Base-by-base conservation (phyloP, 257 asterid species). In the Avicennia marina region DNA sequence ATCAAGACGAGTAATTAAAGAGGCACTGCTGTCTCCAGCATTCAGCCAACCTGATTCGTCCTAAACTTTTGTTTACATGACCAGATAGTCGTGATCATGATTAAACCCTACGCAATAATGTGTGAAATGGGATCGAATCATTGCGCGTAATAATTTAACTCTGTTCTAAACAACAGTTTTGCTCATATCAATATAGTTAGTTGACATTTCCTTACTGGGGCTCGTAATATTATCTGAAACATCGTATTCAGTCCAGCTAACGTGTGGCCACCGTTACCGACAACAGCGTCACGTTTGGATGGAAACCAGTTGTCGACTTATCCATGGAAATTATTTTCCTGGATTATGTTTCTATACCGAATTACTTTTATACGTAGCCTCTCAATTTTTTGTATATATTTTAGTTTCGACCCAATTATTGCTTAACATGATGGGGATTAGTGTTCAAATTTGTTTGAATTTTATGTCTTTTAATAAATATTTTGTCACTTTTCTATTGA, bases 41-140 rank as follows among this genome's bases (percentile, higher is more conserved):
- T 24, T 48, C 31, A 69, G 29, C 31, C 6, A 17, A 53, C 19
- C 12, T 18, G 27, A 7, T 21, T 58, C 25, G 60, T 42, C 43
- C 40, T 54, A 52, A 57, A 39, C 39, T n/a, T 21, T 38, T 27
- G 40, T 51, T 38, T 57, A 62, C 40, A 41, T 63, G 68, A 59
- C n/a, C 66, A 32, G 58, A 58, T 73, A 33, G 74, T 73, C 78
- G 40, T 40, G 44, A 64, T 65, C 69, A 62, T n/a, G n/a, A n/a
- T n/a, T n/a, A 59, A 41, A 13, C 32, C 62, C 19, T 29, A 19
- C 34, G 22, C 11, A 32, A 16, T 19, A 31, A n/a, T n/a, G n/a
- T n/a, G n/a, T n/a, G n/a, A n/a, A n/a, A n/a, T n/a, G n/a, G 18
- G 17, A 49, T 44, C 44, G 13, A 52, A 31, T 53, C 21, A 34